phyloP scores from a whole-genome alignment of 169 alveolate genomes.

The Cryptosporidium tyzzeri region DNA sequence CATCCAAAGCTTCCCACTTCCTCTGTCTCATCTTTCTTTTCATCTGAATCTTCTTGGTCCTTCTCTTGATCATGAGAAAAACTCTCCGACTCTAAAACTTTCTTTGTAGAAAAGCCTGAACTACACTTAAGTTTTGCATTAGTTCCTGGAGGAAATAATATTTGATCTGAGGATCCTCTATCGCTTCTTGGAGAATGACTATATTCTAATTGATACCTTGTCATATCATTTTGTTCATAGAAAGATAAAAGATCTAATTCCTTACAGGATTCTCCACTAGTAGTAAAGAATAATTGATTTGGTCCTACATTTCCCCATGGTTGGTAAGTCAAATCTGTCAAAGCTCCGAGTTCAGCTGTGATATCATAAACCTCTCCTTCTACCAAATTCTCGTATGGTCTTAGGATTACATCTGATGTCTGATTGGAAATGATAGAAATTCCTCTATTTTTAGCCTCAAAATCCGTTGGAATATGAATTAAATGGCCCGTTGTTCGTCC shows the following conservation, averaged over 20 bases:
- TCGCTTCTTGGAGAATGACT: slow-evolving; percentile 29
- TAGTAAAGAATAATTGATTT: slow-evolving; percentile 70
- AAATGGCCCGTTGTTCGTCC: slow-evolving; percentile 62
- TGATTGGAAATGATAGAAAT: slow-evolving; percentile 40
- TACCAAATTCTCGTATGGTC: slow-evolving; percentile 69
- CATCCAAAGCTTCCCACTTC: slow-evolving; percentile 51
- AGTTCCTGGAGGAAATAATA: slow-evolving; percentile 60
- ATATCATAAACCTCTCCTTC: slow-evolving; percentile 80
- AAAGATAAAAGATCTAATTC: slow-evolving; percentile 4
- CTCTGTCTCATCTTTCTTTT: background rate
- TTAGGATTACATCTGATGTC: slow-evolving; percentile 42
- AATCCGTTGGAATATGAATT: slow-evolving; percentile 68
- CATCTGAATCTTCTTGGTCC: background rate
- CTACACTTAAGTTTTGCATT: slow-evolving; percentile 27
- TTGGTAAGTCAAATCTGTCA: slow-evolving; percentile 81
- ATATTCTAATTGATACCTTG: slow-evolving; percentile 24
- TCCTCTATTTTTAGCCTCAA: slow-evolving; percentile 62
- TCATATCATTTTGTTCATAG: slow-evolving; percentile 10
- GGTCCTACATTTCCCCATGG: slow-evolving; percentile 82
- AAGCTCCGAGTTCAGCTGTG: slow-evolving; percentile 78
- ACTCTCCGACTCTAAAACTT: background rate
- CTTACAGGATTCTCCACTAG: slow-evolving; percentile 45
- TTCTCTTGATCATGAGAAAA: background rate
- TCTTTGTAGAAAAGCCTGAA: slow-evolving; percentile 56
- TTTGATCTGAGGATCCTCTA: background rate